These are phyloP conservation scores for Colletotrichum sp. DNA, from an alignment of 2,329 filamentous ascomycete genomes.

Conservation along the genomic window DNA sequence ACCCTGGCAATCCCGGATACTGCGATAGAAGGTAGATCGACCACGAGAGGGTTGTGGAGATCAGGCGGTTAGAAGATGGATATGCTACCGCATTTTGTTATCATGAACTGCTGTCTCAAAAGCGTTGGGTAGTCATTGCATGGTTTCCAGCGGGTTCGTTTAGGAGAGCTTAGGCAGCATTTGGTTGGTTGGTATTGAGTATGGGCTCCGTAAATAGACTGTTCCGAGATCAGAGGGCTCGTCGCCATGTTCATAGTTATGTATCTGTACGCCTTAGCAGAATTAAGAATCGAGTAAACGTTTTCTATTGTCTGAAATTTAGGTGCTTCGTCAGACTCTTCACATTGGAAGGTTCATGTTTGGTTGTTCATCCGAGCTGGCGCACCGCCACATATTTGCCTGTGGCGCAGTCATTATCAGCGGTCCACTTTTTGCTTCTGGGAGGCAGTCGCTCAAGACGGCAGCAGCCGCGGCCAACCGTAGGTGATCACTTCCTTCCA, in stretches of 20 bases:
- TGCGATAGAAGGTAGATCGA: slow-evolving; percentile 48
- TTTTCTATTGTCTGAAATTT: neutral
- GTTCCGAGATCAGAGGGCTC: slow-evolving; percentile 19
- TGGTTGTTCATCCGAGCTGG: neutral
- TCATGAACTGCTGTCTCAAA: slow-evolving; percentile 1
- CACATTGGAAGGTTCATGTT: neutral
- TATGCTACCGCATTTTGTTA: neutral
- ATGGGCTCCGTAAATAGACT: slow-evolving; percentile 19
- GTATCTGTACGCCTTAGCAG: slow-evolving; percentile 8
- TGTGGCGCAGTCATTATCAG: neutral
- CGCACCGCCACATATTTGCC: neutral
- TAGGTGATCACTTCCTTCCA: neutral
- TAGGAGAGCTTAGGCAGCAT: slow-evolving; percentile 7
- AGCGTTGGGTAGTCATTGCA: slow-evolving; percentile 17
- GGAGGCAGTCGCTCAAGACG: neutral
- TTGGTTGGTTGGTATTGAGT: neutral
- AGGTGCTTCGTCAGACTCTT: neutral
- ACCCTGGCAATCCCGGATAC: slow-evolving; percentile 55
- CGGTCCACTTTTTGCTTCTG: neutral
- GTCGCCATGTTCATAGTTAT: slow-evolving; percentile 17
- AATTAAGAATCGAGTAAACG: neutral
- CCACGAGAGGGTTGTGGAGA: neutral
- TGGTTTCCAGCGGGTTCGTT: slow-evolving; percentile 17
- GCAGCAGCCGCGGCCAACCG: neutral
- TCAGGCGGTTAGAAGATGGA: neutral